Conservation (phyloP, 306 rosid genomes). For the Dalbergia cultrata region DNA sequence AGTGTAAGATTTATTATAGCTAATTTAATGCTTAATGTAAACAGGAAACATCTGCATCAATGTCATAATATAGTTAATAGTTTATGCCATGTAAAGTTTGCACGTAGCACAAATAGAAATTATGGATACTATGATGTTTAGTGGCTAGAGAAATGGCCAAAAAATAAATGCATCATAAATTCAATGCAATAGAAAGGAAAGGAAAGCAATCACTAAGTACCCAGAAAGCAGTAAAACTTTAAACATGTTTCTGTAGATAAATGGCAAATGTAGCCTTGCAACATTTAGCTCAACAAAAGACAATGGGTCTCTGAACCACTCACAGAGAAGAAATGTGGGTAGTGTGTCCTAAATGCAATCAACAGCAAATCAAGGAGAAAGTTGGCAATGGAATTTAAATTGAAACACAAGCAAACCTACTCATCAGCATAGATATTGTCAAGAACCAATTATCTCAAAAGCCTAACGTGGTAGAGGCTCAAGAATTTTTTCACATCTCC, state of each 20-base stretch:
- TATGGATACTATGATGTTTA: neutral
- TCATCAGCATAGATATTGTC: neutral
- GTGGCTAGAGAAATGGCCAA: slow-evolving; percentile 9
- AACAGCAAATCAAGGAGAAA: slow-evolving; percentile 15
- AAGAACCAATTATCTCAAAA: neutral
- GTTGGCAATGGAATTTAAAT: slow-evolving; percentile 2
- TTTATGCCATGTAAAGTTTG: slow-evolving; percentile 22
- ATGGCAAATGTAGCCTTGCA: slow-evolving; percentile 23
- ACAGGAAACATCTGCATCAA: slow-evolving; percentile 27
- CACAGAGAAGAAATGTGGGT: slow-evolving; percentile 20
- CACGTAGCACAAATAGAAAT: slow-evolving; percentile 25
- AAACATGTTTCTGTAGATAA: neutral
- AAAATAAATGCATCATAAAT: neutral
- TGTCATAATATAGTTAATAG: slow-evolving; percentile 22
- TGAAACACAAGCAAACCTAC: slow-evolving; percentile 3
- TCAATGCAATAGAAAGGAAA: slow-evolving; percentile 17
- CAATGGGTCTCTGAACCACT: slow-evolving; percentile 1
- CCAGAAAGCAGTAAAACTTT: slow-evolving; percentile 11
- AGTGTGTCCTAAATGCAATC: slow-evolving; percentile 13
- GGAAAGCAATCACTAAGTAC: neutral
- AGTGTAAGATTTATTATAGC: slow-evolving; percentile 9
- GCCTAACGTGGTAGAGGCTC: neutral
- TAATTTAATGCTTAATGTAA: slow-evolving; percentile 30
- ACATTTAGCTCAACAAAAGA: slow-evolving; percentile 24
- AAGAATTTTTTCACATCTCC: neutral